These are phyloP conservation scores for Penicillium sp. DNA, from an alignment of 2,329 filamentous ascomycete species.

Conservation along the genomic window DNA sequence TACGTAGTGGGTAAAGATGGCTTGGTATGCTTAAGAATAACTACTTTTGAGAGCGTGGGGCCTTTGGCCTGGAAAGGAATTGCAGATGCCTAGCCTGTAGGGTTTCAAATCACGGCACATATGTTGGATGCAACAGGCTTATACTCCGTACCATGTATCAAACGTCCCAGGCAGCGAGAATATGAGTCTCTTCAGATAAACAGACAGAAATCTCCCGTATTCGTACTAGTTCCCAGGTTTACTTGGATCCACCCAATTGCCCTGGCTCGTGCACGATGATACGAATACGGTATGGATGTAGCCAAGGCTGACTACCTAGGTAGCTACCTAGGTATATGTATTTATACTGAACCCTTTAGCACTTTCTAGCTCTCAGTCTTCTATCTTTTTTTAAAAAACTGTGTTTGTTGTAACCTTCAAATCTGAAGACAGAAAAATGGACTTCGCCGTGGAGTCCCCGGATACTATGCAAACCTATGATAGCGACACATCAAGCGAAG, in stretches of 20 bases:
- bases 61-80: neutral
- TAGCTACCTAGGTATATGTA: neutral
- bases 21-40: too few species aligned
- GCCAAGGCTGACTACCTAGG: slow-evolving; percentile 5
- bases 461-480: slow-evolving; percentile 15
- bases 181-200: neutral
- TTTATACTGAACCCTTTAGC: neutral
- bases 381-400: neutral
- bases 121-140: neutral
- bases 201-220: neutral
- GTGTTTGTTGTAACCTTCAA: neutral
- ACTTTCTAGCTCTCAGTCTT: neutral
- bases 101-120: neutral
- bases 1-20: too few species aligned
- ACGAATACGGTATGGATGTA: slow-evolving; percentile 14
- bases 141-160: neutral
- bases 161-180: neutral
- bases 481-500: slow-evolving; percentile 22
- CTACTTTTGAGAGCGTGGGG: neutral
- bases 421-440: neutral
- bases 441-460: slow-evolving; percentile 9
- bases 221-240: neutral
- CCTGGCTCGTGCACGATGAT: slow-evolving; percentile 14
- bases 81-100: neutral
- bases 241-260: neutral